A percentile compares a stretch with the other conserved stretches of the same genome.
phyloP scores from a whole-genome alignment of 179 eudicot species.

The Silene vulgaris region DNA sequence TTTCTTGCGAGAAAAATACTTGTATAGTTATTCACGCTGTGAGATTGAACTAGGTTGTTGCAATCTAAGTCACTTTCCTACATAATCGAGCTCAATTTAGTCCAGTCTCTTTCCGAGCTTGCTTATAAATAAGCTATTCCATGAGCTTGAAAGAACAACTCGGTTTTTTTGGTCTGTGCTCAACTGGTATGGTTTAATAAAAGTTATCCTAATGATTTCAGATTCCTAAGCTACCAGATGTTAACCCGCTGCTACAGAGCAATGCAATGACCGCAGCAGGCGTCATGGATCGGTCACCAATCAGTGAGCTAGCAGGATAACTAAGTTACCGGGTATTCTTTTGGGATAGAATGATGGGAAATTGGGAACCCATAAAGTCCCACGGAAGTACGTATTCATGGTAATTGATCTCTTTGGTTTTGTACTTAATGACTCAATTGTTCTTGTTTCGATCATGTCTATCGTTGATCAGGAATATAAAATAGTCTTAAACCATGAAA shows the following conservation, averaged over 20 bases:
- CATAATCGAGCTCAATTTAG: neutral
- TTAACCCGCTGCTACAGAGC: constrained; percentile 64
- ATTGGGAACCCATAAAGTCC: neutral
- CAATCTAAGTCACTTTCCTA: neutral
- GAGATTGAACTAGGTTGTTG: neutral
- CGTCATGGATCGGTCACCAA: constrained; percentile 95
- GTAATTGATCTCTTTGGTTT: neutral
- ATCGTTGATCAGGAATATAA: neutral
- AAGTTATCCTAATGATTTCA: constrained; percentile 30
- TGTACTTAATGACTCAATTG: neutral
- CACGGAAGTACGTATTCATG: constrained; percentile 16
- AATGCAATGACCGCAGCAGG: constrained; percentile 69
- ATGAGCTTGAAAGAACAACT: constrained; percentile 5
- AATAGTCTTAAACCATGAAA: neutral
- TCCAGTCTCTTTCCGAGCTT: neutral
- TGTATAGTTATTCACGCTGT: neutral
- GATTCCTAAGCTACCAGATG: constrained; percentile 93
- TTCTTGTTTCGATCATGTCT: neutral
- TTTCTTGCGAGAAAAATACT: neutral
- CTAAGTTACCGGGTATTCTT: neutral
- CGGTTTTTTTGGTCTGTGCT: neutral
- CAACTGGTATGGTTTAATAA: neutral
- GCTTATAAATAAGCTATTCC: neutral
- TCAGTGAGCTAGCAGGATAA: constrained; percentile 86
- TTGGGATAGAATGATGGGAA: neutral